A percentile compares a stretch with the other conserved stretches of the same genome.
Conservation (phyloP, 176 grass and related monocot genomes). For the Oropetium thomaeum region DNA sequence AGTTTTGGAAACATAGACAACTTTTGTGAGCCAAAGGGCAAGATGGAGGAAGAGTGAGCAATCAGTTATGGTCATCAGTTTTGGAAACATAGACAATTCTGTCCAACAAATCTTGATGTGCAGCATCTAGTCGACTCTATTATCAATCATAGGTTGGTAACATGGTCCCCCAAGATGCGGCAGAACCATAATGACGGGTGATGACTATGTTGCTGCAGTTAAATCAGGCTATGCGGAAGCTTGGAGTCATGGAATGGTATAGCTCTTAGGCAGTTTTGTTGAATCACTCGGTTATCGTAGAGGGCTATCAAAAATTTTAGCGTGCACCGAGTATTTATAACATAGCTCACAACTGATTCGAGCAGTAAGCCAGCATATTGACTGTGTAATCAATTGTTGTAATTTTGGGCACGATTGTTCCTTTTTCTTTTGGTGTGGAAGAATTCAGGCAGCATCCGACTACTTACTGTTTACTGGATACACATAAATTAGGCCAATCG, state of each 20-base stretch:
- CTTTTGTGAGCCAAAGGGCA: not conserved
- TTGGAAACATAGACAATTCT: not conserved
- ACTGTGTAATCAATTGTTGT: slow-evolving; percentile 12
- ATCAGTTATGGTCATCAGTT: not conserved
- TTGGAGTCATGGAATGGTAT: not conserved
- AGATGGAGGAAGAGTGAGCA: slow-evolving; percentile 37
- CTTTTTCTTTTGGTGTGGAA: too few relatives aligned
- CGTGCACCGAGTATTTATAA: not conserved
- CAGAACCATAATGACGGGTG: not conserved
- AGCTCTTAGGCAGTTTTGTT: not conserved
- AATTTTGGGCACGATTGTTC: slow-evolving; percentile 6
- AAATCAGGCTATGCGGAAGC: not conserved
- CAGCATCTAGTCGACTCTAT: not conserved
- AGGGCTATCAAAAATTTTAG: not conserved
- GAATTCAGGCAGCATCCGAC: not conserved
- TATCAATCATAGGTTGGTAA: not conserved
- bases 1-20: slow-evolving; percentile 13
- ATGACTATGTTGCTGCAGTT: not conserved
- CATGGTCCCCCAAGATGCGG: not conserved
- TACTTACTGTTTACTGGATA: not conserved
- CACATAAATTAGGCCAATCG: not conserved
- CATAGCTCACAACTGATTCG: not conserved
- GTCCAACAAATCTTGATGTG: slow-evolving; percentile 23
- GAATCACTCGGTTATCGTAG: not conserved
- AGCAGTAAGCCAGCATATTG: not conserved